phyloP scores from a whole-genome alignment of 225 moss, liverwort and hornwort species.

The Bryum argenteum region DNA sequence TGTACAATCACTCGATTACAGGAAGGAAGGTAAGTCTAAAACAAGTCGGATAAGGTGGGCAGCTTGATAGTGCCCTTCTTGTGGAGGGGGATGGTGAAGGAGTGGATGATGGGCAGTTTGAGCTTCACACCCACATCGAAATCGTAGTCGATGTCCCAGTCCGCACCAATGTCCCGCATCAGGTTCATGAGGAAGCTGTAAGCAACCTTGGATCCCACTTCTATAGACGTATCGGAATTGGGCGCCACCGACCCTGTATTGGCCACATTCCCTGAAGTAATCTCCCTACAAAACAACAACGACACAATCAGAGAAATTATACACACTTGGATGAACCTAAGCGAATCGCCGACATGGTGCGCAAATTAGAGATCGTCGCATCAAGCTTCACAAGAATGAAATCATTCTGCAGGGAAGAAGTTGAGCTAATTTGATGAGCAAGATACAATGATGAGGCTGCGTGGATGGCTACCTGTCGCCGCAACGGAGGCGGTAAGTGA shows the following conservation, averaged over 20 bases:
- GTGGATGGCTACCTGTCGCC: slow-evolving; percentile 35
- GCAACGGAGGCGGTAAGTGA: slow-evolving; percentile 75
- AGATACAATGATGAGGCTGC: too few species aligned
- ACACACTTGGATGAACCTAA: too few species aligned
- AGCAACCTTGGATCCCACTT: slow-evolving; percentile 59
- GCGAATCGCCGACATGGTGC: neutral
- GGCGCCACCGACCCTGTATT: slow-evolving; percentile 52
- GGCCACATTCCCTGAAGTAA: slow-evolving; percentile 56
- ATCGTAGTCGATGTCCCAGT: slow-evolving; percentile 90
- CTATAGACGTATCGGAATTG: slow-evolving; percentile 39
- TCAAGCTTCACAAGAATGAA: neutral
- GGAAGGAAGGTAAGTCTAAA: slow-evolving; percentile 18
- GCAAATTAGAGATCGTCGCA: neutral
- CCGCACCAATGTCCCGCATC: slow-evolving; percentile 72
- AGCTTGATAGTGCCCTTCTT: slow-evolving; percentile 65
- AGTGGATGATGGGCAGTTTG: slow-evolving; percentile 68
- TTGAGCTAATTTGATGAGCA: too few species aligned
- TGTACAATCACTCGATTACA: neutral
- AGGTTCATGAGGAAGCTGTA: slow-evolving; percentile 67
- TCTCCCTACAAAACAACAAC: slow-evolving; percentile 47
- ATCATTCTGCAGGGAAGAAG: too few species aligned
- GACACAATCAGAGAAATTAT: neutral
- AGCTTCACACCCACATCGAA: slow-evolving; percentile 68
- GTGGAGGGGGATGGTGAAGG: slow-evolving; percentile 63
- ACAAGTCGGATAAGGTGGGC: slow-evolving; percentile 67